Conservation (phyloP, 2,329 filamentous ascomycete species). For the Diaporthe longicolla region DNA sequence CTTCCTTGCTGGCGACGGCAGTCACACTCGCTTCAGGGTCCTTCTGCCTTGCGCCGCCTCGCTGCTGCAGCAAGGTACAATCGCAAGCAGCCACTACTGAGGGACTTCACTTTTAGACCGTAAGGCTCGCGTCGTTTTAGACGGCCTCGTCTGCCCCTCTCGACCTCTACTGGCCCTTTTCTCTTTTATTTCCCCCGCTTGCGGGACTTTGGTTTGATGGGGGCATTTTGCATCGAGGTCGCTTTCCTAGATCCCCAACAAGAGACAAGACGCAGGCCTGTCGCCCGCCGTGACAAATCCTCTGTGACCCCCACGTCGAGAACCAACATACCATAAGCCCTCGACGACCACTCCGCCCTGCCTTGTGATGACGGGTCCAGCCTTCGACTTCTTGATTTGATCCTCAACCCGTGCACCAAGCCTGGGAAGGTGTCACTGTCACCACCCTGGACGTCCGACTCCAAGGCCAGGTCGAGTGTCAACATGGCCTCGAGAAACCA, state of each 20-base stretch:
- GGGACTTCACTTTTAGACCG: neutral
- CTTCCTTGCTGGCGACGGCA: conserved; percentile 5
- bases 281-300: conserved; percentile 23
- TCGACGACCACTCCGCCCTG: conserved; percentile 15
- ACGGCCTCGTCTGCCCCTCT: conserved; percentile 4
- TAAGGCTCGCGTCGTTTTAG: conserved; percentile 11
- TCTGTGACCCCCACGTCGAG: conserved; percentile 31
- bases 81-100: conserved; percentile 8
- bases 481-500: conserved; percentile 54
- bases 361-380: conserved; percentile 37
- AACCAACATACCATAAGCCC: conserved; percentile 26
- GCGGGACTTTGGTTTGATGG: conserved; percentile 23
- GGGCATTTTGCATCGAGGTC: conserved; percentile 10
- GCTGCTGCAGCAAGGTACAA: conserved; percentile 17
- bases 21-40: conserved; percentile 37
- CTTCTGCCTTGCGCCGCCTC: neutral
- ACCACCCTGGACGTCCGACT: neutral
- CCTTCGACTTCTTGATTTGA: conserved; percentile 2
- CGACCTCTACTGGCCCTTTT: neutral
- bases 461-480: conserved; percentile 34
- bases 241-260: conserved; percentile 1
- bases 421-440: neutral
- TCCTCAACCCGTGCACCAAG: neutral
- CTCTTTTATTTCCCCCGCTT: neutral
- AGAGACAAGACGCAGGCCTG: conserved; percentile 11